Evolutionary conservation across 768 basidiomycete species (phyloP).

Genomic region (Lanmaoa pseudosensibilis): DNA sequence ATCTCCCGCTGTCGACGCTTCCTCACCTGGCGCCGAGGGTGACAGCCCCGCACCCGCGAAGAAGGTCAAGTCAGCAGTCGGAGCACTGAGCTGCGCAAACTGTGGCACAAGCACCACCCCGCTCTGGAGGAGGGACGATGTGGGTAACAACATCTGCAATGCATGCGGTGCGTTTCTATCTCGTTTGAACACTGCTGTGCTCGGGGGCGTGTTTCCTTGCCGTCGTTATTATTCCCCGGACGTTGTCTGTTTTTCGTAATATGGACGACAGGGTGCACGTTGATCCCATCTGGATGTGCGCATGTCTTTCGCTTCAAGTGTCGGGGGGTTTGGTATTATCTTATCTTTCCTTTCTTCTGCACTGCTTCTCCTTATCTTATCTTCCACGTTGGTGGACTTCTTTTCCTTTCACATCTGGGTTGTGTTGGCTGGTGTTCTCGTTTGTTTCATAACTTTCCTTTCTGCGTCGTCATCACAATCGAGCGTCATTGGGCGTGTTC

Average conservation of each 20-base stretch:
- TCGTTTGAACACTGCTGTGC: conserved; percentile 28
- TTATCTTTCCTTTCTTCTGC: conserved; percentile 23
- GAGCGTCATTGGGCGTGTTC: neutral
- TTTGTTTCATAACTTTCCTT: neutral
- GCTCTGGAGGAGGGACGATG: conserved; percentile 85
- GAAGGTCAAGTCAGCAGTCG: conserved; percentile 47
- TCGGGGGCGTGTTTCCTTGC: conserved; percentile 22
- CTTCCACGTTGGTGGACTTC: conserved; percentile 6
- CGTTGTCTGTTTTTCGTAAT: conserved; percentile 21
- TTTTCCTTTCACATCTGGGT: conserved; percentile 16
- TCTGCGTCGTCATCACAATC: neutral
- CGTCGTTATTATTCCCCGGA: conserved; percentile 11
- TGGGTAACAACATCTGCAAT: conserved; percentile 93
- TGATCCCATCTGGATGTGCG: conserved; percentile 20
- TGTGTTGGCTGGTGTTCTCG: neutral
- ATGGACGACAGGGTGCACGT: conserved; percentile 20
- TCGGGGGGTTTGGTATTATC: conserved; percentile 12
- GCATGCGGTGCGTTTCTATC: conserved; percentile 74
- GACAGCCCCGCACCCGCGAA: conserved; percentile 34
- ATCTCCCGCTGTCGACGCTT: conserved; percentile 35
- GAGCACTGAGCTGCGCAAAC: conserved; percentile 82
- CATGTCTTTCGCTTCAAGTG: conserved; percentile 22
- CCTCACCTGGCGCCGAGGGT: conserved; percentile 34
- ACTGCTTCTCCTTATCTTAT: conserved; percentile 27
- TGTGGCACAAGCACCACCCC: conserved; percentile 90